Conservation (phyloP, 768 basidiomycete genomes). For the Xerocomus spinulosus region DNA sequence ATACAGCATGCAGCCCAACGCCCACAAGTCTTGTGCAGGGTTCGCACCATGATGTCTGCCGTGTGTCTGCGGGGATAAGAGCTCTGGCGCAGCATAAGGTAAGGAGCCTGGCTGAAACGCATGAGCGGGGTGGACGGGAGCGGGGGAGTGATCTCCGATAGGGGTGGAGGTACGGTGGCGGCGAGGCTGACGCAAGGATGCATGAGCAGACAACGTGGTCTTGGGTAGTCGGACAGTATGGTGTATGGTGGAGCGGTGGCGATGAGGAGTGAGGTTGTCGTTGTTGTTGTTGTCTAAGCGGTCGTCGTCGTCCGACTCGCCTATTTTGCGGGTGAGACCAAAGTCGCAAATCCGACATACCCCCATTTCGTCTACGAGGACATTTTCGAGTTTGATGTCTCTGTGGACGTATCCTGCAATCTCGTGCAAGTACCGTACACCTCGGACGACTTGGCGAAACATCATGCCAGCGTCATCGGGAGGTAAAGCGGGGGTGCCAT, state of each 20-base stretch:
- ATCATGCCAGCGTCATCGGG: constrained; percentile 80
- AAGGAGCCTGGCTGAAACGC: constrained; percentile 76
- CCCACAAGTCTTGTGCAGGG: constrained; percentile 94
- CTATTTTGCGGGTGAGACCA: constrained; percentile 70
- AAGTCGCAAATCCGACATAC: constrained; percentile 86
- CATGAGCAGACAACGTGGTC: constrained; percentile 13
- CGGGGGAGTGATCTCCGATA: constrained; percentile 26
- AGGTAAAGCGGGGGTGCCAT: constrained; percentile 60
- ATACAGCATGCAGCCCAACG: constrained; percentile 86
- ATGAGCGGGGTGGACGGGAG: constrained; percentile 31
- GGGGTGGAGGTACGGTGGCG: constrained; percentile 50
- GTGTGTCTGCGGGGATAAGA: constrained; percentile 58
- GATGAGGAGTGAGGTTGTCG: constrained; percentile 9
- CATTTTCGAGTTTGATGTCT: constrained; percentile 96
- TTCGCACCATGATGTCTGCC: constrained; percentile 34
- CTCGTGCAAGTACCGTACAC: constrained; percentile 78
- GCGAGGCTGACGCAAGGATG: constrained; percentile 33
- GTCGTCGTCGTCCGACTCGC: constrained; percentile 40
- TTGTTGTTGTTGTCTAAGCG: constrained; percentile 15
- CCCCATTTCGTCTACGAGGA: constrained; percentile 85
- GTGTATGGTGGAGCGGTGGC: constrained; percentile 27
- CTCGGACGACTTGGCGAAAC: constrained; percentile 82
- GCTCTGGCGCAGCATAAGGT: constrained; percentile 87
- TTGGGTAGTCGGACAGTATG: constrained; percentile 25
- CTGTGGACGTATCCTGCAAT: constrained; percentile 77